phyloP scores from a whole-genome alignment of 768 basidiomycete species.

The Boletus pseudo-olivaceus region DNA sequence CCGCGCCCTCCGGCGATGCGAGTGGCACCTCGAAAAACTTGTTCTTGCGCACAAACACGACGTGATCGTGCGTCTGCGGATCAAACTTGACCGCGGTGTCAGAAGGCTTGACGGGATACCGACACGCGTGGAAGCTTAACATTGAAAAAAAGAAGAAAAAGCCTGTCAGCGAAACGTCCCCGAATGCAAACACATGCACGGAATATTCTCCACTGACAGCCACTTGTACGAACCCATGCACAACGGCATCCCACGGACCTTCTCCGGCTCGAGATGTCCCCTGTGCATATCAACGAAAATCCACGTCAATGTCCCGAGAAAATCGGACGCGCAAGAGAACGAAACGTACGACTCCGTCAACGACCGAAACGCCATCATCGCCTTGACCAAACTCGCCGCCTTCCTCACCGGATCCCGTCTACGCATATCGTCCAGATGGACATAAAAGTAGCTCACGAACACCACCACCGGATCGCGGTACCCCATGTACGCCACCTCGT shows the following conservation, averaged over 20 bases:
- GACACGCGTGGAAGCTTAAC: slow-evolving; percentile 82
- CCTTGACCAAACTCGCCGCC: slow-evolving; percentile 82
- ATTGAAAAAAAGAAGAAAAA: not conserved
- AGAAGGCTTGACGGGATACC: slow-evolving; percentile 78
- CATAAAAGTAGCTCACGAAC: slow-evolving; percentile 92
- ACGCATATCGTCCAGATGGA: slow-evolving; percentile 68
- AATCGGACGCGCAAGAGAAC: not conserved
- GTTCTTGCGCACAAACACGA: slow-evolving; percentile 89
- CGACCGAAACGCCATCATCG: slow-evolving; percentile 79
- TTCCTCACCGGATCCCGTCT: slow-evolving; percentile 58
- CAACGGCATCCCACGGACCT: slow-evolving; percentile 68
- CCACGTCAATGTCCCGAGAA: not conserved
- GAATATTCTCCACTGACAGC: slow-evolving; percentile 47
- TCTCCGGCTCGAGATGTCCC: slow-evolving; percentile 84
- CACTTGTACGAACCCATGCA: slow-evolving; percentile 96
- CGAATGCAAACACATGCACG: too few relatives aligned
- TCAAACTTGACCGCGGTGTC: slow-evolving; percentile 86
- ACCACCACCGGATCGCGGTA: slow-evolving; percentile 90
- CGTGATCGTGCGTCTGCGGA: slow-evolving; percentile 71
- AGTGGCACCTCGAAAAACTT: slow-evolving; percentile 84
- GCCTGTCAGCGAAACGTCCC: not conserved
- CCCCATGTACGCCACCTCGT: slow-evolving; percentile 84
- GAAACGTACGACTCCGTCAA: slow-evolving; percentile 68
- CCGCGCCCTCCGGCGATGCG: slow-evolving; percentile 54
- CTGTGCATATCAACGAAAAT: slow-evolving; percentile 31